Percentiles rank a stretch among this genome's conserved stretches.
These are phyloP conservation scores for Fusarium burgessii DNA, from an alignment of 2,329 filamentous ascomycete genomes.

Conservation along the genomic window DNA sequence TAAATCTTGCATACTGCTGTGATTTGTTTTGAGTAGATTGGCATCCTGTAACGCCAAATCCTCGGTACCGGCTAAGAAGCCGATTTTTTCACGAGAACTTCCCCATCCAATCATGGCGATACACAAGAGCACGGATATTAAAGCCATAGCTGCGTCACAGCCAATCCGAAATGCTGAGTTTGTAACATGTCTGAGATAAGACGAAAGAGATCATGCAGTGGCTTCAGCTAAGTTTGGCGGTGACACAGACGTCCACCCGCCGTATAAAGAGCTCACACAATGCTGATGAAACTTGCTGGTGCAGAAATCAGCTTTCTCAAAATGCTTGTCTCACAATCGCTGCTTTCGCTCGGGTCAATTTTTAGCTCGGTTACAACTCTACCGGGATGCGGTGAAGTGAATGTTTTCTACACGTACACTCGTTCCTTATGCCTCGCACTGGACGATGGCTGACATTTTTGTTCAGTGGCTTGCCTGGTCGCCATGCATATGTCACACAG, in stretches of 20 bases:
- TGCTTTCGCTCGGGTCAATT: not conserved
- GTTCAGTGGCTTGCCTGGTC: not conserved
- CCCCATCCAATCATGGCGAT: not conserved
- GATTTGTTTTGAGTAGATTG: accelerated
- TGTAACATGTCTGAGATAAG: not conserved
- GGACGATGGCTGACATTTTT: accelerated
- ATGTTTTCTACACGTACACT: constrained; percentile 12
- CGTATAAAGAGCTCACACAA: not conserved
- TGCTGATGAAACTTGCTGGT: accelerated
- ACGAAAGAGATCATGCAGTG: not conserved
- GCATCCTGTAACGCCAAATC: not conserved
- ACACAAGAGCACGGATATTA: not conserved
- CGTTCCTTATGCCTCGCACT: no score
- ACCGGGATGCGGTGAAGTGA: not conserved
- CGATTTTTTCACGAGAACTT: not conserved
- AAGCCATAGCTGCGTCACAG: not conserved
- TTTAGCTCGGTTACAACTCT: not conserved
- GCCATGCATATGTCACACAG: constrained; percentile 6
- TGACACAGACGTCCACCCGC: no score
- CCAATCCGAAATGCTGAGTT: not conserved
- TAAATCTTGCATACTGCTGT: no score
- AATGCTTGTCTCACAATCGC: not conserved
- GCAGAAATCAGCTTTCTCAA: accelerated
- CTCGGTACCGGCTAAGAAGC: not conserved
- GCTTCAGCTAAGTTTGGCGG: not conserved